Conservation (phyloP, 1,139 yeast genomes). For the Blastobotrys persicus region DNA sequence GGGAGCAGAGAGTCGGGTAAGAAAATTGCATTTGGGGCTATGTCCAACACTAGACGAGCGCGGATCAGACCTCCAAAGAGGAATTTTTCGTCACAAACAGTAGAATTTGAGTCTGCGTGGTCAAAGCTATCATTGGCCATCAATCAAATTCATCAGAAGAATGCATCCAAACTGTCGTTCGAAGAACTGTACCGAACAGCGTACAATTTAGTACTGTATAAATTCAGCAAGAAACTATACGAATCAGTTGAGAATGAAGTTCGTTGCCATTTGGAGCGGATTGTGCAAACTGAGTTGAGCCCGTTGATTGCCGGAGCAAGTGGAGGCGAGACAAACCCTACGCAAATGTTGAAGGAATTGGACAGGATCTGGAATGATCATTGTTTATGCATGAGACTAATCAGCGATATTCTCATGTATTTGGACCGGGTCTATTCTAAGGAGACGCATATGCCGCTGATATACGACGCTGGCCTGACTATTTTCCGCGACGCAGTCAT, state of each 20-base stretch:
- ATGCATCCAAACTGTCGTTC: conserved; percentile 75
- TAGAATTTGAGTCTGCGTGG: conserved; percentile 77
- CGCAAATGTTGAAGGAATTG: conserved; percentile 42
- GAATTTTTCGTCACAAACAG: conserved; percentile 21
- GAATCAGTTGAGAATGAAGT: conserved; percentile 57
- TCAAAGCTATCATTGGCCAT: conserved; percentile 67
- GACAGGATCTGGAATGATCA: conserved; percentile 64
- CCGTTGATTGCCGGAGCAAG: conserved; percentile 20
- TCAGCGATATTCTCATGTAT: conserved; percentile 86
- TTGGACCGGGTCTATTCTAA: conserved; percentile 79
- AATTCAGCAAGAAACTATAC: conserved; percentile 68
- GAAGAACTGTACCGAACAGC: conserved; percentile 83
- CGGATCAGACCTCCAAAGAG: neutral
- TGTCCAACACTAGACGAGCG: neutral
- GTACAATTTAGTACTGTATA: conserved; percentile 72
- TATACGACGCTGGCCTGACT: conserved; percentile 73
- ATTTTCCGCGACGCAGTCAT: conserved; percentile 51
- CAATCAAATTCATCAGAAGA: conserved; percentile 66
- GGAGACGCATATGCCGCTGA: conserved; percentile 62
- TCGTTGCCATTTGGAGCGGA: conserved; percentile 46
- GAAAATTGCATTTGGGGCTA: neutral
- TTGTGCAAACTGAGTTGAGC: conserved; percentile 29
- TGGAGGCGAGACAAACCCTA: conserved; percentile 1
- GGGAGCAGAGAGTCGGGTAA: neutral
- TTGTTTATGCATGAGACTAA: conserved; percentile 68